These are phyloP conservation scores for Prorocentrum cordatum DNA, from an alignment of 169 alveolate species.

Conservation along the genomic window DNA sequence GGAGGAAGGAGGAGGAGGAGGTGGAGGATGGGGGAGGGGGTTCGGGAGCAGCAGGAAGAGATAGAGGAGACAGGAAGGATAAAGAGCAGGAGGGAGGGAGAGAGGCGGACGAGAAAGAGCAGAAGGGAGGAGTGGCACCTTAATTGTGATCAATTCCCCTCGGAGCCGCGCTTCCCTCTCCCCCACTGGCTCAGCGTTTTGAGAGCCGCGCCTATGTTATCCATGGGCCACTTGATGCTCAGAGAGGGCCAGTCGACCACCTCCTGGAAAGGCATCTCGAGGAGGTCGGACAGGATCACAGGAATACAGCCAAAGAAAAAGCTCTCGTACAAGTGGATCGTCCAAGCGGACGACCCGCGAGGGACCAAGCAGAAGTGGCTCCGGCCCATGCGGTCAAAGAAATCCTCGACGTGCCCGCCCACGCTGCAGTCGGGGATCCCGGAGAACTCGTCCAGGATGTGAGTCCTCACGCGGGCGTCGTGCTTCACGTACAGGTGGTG, in stretches of 20 bases:
- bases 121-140: too few species aligned
- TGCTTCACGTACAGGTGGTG: constrained; percentile 26
- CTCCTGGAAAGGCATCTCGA: constrained; percentile 57
- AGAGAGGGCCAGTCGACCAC: constrained; percentile 26
- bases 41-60: too few species aligned
- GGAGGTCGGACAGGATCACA: constrained; percentile 33
- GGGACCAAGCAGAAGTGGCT: constrained; percentile 55
- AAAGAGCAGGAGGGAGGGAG: too few species aligned
- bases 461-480: constrained; percentile 51
- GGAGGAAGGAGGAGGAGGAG: too few species aligned
- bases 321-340: constrained; percentile 63
- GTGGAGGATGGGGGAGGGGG: too few species aligned
- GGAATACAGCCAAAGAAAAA: constrained; percentile 59
- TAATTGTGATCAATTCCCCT: too few species aligned
- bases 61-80: too few species aligned
- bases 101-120: too few species aligned
- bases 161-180: too few species aligned
- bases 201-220: too few species aligned
- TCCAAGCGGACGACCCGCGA: constrained; percentile 53
- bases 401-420: constrained; percentile 52
- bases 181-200: too few species aligned
- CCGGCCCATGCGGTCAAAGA: constrained; percentile 45
- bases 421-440: constrained; percentile 57
- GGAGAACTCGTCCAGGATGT: constrained; percentile 11
- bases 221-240: constrained; percentile 68